Percentiles rank a stretch among this genome's conserved stretches.
phyloP scores from a whole-genome alignment of 768 basidiomycete species.

The Melanogaster broomeanus region DNA sequence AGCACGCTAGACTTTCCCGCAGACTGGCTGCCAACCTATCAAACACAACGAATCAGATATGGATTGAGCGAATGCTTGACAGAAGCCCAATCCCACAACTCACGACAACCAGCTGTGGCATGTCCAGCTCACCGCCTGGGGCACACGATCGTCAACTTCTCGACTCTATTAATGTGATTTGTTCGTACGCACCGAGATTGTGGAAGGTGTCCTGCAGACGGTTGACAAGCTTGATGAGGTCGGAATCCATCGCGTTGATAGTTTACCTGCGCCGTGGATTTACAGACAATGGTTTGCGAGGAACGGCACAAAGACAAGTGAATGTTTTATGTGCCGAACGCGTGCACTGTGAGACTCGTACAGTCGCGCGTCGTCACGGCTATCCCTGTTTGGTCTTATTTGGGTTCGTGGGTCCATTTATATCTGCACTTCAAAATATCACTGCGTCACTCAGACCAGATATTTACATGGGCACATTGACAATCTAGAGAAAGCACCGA shows the following conservation, averaged over 20 bases:
- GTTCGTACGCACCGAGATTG: slow-evolving; percentile 67
- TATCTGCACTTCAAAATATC: no score
- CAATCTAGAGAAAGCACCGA: background rate
- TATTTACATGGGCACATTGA: no score
- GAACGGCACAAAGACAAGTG: background rate
- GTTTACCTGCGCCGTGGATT: background rate
- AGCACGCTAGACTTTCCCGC: slow-evolving; percentile 95
- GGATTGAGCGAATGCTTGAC: background rate
- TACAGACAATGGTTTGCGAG: slow-evolving; percentile 5
- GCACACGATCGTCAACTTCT: slow-evolving; percentile 9
- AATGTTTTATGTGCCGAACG: slow-evolving; percentile 11
- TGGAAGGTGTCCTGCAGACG: slow-evolving; percentile 92
- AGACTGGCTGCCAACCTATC: slow-evolving; percentile 93
- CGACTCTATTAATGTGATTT: slow-evolving; percentile 3
- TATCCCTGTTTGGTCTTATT: slow-evolving; percentile 13
- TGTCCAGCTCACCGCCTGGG: slow-evolving; percentile 85
- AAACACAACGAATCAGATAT: background rate
- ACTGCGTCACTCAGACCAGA: no score
- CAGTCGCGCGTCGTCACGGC: slow-evolving; percentile 35
- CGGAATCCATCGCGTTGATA: slow-evolving; percentile 75
- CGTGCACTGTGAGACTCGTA: slow-evolving; percentile 11
- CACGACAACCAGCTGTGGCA: slow-evolving; percentile 90
- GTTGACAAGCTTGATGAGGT: slow-evolving; percentile 93
- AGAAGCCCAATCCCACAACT: slow-evolving; percentile 31
- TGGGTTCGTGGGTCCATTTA: slow-evolving; percentile 25